Evolutionary conservation across 1,139 yeast genomes (phyloP), one percentile per base, ranked within the genome.

Genomic region (Yamadazyma mexicana): DNA sequence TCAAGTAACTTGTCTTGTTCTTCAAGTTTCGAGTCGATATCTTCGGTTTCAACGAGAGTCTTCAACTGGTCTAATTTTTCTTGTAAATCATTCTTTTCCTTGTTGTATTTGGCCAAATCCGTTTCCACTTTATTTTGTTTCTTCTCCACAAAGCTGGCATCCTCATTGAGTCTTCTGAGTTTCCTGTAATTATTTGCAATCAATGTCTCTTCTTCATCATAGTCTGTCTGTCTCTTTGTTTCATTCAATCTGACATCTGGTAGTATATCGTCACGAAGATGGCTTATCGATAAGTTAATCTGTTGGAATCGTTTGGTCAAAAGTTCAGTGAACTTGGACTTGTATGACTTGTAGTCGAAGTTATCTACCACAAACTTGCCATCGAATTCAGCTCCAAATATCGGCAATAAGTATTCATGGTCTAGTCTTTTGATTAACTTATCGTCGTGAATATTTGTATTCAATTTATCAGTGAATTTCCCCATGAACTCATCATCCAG

Each of bases 141-240:
- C 51, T 73, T 75, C 35, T 72, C 80, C 7, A 72, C 61, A 8
- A 67, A 63, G n/a, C 55, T 58, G 1, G 79, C 75, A 16, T 65
- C 66, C 23, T 78, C 82, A 46, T 78, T 79, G 16, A 72, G 51
- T 22, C 66, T 69, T 40, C 79, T 71, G 10, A 74, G 58, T 35
- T 67, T 64, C 38, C 69, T 69, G 54, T 77, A 83, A 17, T 61
- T 54, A 3, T 55, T 61, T 0, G 82, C 84, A 15, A 81, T 74
- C 15, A 59, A 54, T 2, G 61, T 69, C 50, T 80, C 75, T 38
- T 63, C 76, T 1, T 54, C 56, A 54, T 84, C 92, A 30, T 75
- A 61, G 11, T 59, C 52, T 5, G 62, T 49, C 48, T 83, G 87
- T 36, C 80, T 61, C 22, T 61, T 52, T 0, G 83, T 73, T 45